Evolutionary conservation across 2,329 filamentous ascomycete genomes (phyloP).

Genomic region (Diaporthe citrichinensis): DNA sequence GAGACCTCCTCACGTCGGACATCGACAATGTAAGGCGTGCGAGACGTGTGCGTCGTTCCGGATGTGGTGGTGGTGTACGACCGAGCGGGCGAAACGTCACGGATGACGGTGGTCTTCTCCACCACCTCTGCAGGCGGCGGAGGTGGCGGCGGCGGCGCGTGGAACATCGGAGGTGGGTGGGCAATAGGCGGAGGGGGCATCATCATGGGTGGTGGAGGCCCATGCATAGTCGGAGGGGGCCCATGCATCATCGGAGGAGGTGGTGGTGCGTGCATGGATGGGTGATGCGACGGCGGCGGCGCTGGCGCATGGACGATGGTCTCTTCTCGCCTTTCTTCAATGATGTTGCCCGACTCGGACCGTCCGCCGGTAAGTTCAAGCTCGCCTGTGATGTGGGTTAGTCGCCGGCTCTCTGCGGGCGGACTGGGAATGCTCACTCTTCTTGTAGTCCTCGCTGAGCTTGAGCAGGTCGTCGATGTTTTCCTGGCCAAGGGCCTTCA

Average conservation of each 20-base stretch:
- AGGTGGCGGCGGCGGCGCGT: conserved; percentile 47
- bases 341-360: conserved; percentile 61
- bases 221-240: conserved; percentile 15
- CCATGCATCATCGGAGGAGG: conserved; percentile 25
- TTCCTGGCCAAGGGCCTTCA: conserved; percentile 87
- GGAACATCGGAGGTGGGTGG: conserved; percentile 42
- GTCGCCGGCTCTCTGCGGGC: not conserved
- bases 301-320: conserved; percentile 54
- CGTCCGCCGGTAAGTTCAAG: conserved; percentile 60
- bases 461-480: conserved; percentile 93
- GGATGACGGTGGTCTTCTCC: conserved; percentile 62
- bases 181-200: conserved; percentile 46
- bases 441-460: conserved; percentile 83
- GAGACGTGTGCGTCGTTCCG: conserved; percentile 49
- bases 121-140: conserved; percentile 56
- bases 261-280: conserved; percentile 23
- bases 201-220: conserved; percentile 43
- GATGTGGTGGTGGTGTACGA: conserved; percentile 55
- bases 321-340: conserved; percentile 60
- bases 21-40: conserved; percentile 58
- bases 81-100: conserved; percentile 64
- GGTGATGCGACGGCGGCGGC: conserved; percentile 42
- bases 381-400: conserved; percentile 53
- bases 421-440: conserved; percentile 57
- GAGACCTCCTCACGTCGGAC: conserved; percentile 53